Base-by-base conservation (phyloP, 768 basidiomycete species). In the Gyrodon lividus region DNA sequence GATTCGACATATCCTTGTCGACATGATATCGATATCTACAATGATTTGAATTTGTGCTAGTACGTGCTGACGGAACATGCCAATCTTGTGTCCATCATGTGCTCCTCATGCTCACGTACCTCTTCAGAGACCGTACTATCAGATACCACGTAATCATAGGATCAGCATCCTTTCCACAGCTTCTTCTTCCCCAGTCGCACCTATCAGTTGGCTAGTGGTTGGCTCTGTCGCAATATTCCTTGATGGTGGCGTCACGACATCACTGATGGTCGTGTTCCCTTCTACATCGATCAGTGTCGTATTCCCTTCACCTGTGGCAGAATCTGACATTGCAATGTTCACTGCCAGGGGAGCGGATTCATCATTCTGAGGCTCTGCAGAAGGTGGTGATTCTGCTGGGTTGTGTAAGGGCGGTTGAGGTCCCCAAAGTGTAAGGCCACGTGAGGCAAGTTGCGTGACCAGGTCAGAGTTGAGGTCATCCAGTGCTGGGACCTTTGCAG, bases 351-450 rank as follows among this genome's bases (percentile, higher is more conserved):
- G 22, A 16, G 37, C 31, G 26, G 48, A 38, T 19, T 14, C 45
- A 28, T 41, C 43, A 24, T 24, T 38, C 28, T 17, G 22, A 10
- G 28, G 6, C 26, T 23, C 50, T 51, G 44, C 55, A 30, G 44
- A 12, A 31, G 46, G 48, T 37, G 17, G 33, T 24, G 46, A 35
- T 35, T 22, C 20, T 45, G 24, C 17, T 22, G 16, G 8, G 9
- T 24, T 42, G 43, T 48, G 39, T 46, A 42, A 35, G 46, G 44
- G 14, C 33, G 33, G n/a, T 20, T 26, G 51, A 35, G 58, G 34
- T 28, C 65, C 69, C 77, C 78, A 82, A 10, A 87, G 66, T 20
- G 76, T 73, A 51, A 87, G 55, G 8, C 83, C 83, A 6, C 72
- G 63, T 40, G 71, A 67, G 23, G 76, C 69, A 62, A 78, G 65